Conservation (phyloP, 257 asterid species). For the Solanum commersonii region DNA sequence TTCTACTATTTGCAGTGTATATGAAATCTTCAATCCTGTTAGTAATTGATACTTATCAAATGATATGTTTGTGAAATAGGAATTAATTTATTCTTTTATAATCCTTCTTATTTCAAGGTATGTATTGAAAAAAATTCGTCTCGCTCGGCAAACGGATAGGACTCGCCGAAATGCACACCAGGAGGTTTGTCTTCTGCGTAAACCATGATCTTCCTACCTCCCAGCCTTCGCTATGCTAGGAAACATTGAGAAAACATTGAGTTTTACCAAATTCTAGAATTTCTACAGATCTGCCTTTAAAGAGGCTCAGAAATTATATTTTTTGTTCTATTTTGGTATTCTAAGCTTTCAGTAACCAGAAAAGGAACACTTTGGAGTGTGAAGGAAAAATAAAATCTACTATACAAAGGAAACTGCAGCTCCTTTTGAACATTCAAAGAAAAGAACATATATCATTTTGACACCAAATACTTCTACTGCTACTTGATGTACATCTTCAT, state of each 20-base stretch:
- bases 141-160: conserved; percentile 91
- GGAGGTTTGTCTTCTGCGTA: conserved; percentile 46
- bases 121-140: conserved; percentile 86
- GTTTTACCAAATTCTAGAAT: not conserved
- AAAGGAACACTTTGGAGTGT: not conserved
- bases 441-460: not conserved
- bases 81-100: conserved; percentile 1
- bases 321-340: not conserved
- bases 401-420: not conserved
- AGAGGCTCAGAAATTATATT: not conserved
- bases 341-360: not conserved
- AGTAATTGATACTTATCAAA: not conserved
- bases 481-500: not conserved
- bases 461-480: not conserved
- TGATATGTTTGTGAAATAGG: not conserved
- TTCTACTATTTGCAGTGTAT: not conserved
- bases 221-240: not conserved
- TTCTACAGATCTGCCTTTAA: not conserved
- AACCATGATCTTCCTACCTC: not conserved
- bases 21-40: not conserved
- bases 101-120: conserved; percentile 37
- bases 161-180: conserved; percentile 95
- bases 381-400: not conserved
- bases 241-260: not conserved
- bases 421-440: not conserved